phyloP scores from a whole-genome alignment of 345 rosid species.

The Excoecaria cochinchinensis region DNA sequence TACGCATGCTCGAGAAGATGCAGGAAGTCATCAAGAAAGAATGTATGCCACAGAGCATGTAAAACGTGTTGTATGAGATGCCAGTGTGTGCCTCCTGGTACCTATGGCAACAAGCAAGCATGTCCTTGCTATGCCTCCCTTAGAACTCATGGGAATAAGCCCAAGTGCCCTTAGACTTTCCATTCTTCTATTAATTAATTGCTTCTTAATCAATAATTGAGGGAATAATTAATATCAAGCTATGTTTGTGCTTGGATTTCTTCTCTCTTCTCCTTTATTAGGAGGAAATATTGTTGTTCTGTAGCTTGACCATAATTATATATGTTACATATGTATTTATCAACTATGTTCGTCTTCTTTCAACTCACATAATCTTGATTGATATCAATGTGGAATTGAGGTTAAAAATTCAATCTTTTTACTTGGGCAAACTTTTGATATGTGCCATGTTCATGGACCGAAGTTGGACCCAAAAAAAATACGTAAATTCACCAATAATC shows the following conservation, averaged over 20 bases:
- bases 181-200: neutral
- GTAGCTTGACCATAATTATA: neutral
- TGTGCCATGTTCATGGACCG: too few relatives aligned
- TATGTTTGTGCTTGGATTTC: neutral
- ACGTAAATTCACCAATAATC: too few relatives aligned
- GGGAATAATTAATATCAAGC: neutral
- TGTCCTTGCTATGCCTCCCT: conserved; percentile 28
- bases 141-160: conserved; percentile 26
- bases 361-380: too few relatives aligned
- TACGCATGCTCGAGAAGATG: conserved; percentile 28
- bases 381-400: too few relatives aligned
- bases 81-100: conserved; percentile 26
- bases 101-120: conserved; percentile 24
- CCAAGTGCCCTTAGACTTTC: conserved; percentile 21
- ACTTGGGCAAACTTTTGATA: too few relatives aligned
- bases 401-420: too few relatives aligned
- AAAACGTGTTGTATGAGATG: conserved; percentile 19
- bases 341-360: too few relatives aligned
- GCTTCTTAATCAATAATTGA: neutral
- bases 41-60: conserved; percentile 26
- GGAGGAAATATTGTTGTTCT: neutral
- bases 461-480: too few relatives aligned
- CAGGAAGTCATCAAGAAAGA: conserved; percentile 25
- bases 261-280: neutral
- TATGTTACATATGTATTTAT: too few relatives aligned